Evolutionary conservation across 768 basidiomycete genomes (phyloP).

Genomic region (Calvatia gigantea): DNA sequence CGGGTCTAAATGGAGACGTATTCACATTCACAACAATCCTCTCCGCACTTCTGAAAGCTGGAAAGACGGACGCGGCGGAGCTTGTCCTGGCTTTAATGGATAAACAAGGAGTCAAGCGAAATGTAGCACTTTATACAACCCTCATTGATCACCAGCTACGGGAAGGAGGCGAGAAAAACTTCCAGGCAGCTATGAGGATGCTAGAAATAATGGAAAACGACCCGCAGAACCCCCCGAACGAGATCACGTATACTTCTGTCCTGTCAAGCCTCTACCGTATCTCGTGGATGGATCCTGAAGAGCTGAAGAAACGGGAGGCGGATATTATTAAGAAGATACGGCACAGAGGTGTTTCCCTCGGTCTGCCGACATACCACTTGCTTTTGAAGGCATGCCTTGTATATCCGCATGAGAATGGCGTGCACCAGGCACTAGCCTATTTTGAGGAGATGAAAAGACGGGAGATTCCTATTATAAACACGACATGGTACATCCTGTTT

Average conservation of each 20-base stretch:
- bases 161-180: slow-evolving; percentile 45
- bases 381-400: slow-evolving; percentile 67
- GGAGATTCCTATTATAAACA: slow-evolving; percentile 45
- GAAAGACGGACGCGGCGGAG: slow-evolving; percentile 61
- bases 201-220: slow-evolving; percentile 72
- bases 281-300: slow-evolving; percentile 40
- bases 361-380: slow-evolving; percentile 71
- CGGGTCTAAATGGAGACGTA: slow-evolving; percentile 65
- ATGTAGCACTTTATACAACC: slow-evolving; percentile 71
- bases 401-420: slow-evolving; percentile 43
- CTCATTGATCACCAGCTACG: slow-evolving; percentile 76
- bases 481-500: slow-evolving; percentile 79
- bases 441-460: slow-evolving; percentile 57
- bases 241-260: slow-evolving; percentile 81
- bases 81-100: slow-evolving; percentile 72
- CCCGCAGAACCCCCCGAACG: slow-evolving; percentile 53
- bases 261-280: slow-evolving; percentile 70
- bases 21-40: slow-evolving; percentile 88
- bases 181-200: slow-evolving; percentile 66
- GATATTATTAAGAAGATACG: slow-evolving; percentile 60
- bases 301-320: slow-evolving; percentile 42
- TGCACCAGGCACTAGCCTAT: slow-evolving; percentile 53
- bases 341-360: slow-evolving; percentile 47
- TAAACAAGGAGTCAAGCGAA: slow-evolving; percentile 69
- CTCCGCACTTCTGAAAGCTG: slow-evolving; percentile 67